Evolutionary conservation across 140 eudicot species (phyloP), one percentile per base, ranked within the genome.

Genomic region (Flaveria floridana): DNA sequence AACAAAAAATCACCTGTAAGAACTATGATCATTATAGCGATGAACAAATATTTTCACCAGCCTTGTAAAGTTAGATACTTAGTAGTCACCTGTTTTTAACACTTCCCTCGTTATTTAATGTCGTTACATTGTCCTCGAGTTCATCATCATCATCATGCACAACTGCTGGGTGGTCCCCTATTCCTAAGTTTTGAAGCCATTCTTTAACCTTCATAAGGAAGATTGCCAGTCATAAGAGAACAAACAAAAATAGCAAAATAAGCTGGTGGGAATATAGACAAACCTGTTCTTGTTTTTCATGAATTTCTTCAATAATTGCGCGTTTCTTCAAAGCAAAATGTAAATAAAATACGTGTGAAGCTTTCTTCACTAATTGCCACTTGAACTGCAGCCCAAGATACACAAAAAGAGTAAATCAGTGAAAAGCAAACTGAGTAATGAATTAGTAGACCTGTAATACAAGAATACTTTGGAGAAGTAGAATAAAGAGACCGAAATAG

Each of bases 211-310:
- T 83, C 30, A 72, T 74, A 30, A 79, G 18, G 20, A 73, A 65
- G 52, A 65, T 25, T 53, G 79, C 41, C 50, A 55, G 47, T 57
- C 28, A 14, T 30, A 4, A 70, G 16, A 66, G 28, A 34, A 65
- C 67, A 67, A 42, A 46, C 21, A 73, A 65, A 26, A 55, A 63
- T 47, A 18, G 16, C 28, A 52, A 56, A 14, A 34, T 23, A 39
- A 68, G 69, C 13, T 50, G 72, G 68, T 7, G 2, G 13, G 53
- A 76, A 28, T 25, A 50, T 68, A 52, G 68, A 67, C 65, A 57
- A 56, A 93, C 99, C 95, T 94, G 99, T 78, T 88, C 99, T 79
- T 94, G 99, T 81, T 94, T 94, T 83, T 94, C 99, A 41, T 94
- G 91, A 62, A 94, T 90, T 84, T 94, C 99, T 82, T 94, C 97